These are phyloP conservation scores for Macrophomina pseudophaseolina DNA, from an alignment of 2,329 filamentous ascomycete genomes.

Conservation along the genomic window DNA sequence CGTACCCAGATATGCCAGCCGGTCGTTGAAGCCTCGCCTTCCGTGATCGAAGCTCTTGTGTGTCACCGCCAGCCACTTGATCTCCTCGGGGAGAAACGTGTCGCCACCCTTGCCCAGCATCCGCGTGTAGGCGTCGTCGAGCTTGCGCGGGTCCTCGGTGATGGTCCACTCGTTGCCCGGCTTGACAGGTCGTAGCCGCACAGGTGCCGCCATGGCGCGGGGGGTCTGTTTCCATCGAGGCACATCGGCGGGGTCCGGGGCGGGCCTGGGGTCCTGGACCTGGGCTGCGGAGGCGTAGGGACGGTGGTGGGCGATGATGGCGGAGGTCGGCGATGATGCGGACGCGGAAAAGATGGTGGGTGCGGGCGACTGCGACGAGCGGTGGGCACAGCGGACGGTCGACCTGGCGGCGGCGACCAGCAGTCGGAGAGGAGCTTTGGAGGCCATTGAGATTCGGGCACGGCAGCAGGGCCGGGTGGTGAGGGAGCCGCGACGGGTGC, in stretches of 20 bases:
- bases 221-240: conserved; percentile 60
- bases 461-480: conserved; percentile 22
- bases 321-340: conserved; percentile 42
- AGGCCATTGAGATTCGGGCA: conserved; percentile 49
- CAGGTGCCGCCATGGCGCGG: conserved; percentile 52
- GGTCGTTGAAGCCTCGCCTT: conserved; percentile 90
- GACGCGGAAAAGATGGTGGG: conserved; percentile 32
- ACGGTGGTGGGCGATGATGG: conserved; percentile 27
- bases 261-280: conserved; percentile 27
- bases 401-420: conserved; percentile 34
- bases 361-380: conserved; percentile 29
- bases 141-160: conserved; percentile 74
- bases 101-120: conserved; percentile 77
- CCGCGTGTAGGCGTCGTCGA: conserved; percentile 78
- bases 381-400: conserved; percentile 33
- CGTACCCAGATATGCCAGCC: conserved; percentile 85
- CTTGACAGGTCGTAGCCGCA: conserved; percentile 63
- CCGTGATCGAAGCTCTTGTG: conserved; percentile 99
- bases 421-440: conserved; percentile 49
- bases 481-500: conserved; percentile 28
- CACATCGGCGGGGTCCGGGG: conserved; percentile 37
- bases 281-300: conserved; percentile 13
- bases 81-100: conserved; percentile 79
- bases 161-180: conserved; percentile 66
- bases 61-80: conserved; percentile 96